phyloP scores from a whole-genome alignment of 2,329 filamentous ascomycete genomes.

The Colletotrichum acutatum region DNA sequence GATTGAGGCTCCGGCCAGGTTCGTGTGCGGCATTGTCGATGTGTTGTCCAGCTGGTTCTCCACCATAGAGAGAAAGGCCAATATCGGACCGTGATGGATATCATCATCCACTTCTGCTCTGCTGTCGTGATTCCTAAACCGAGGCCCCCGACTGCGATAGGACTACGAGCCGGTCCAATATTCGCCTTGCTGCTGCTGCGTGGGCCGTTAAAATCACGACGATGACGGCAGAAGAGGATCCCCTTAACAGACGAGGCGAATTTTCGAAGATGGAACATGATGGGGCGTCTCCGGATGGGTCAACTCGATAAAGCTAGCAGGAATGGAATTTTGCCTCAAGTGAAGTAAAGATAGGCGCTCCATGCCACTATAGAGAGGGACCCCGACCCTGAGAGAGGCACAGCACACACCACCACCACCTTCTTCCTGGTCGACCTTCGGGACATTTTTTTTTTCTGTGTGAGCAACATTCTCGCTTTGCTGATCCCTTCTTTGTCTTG shows the following conservation, averaged over 20 bases:
- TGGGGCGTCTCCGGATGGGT: not conserved
- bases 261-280: not conserved
- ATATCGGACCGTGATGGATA: not conserved
- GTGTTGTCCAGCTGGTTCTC: not conserved
- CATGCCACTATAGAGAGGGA: slow-evolving; percentile 1
- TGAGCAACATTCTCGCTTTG: not conserved
- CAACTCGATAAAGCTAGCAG: not conserved
- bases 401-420: not conserved
- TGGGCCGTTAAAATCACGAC: not conserved
- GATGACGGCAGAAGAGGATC: slow-evolving; percentile 24
- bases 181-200: not conserved
- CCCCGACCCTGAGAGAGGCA: not conserved
- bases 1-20: not conserved
- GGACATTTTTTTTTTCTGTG: slow-evolving; percentile 1
- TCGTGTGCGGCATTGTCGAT: not conserved
- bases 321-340: not conserved
- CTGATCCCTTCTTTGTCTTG: slow-evolving; percentile 29
- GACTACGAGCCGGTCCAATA: not conserved
- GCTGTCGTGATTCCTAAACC: not conserved
- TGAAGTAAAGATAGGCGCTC: slow-evolving; percentile 5
- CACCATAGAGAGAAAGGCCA: not conserved
- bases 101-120: not conserved
- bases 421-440: slow-evolving; percentile 1
- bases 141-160: not conserved
- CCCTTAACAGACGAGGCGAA: slow-evolving; percentile 1